Conservation (phyloP, 2,329 filamentous ascomycete species). For the Ophiostoma triangulosporum region DNA sequence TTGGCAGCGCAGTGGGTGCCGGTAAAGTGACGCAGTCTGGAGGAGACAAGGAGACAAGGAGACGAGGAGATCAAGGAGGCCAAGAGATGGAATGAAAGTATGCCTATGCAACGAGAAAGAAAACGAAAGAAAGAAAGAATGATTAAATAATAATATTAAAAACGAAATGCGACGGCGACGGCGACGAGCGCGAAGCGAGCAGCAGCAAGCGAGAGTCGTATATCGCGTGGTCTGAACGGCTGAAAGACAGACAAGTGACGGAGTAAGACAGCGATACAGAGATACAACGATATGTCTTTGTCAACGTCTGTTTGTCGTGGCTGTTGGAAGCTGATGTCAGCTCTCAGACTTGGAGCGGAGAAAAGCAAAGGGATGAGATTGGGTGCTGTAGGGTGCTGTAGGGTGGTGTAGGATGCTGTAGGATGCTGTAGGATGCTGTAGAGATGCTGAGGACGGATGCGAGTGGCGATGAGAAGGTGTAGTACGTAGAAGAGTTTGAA, state of each 20-base stretch:
- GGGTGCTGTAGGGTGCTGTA: too few relatives aligned
- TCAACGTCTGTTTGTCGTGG: background rate
- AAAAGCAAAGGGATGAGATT: background rate
- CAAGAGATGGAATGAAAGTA: too few relatives aligned
- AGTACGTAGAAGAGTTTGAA: background rate
- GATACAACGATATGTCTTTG: background rate
- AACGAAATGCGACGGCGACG: background rate
- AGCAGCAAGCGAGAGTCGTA: background rate
- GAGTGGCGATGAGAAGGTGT: background rate
- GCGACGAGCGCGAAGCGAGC: background rate
- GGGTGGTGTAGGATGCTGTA: too few relatives aligned
- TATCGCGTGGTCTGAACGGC: background rate
- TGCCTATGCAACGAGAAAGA: too few relatives aligned
- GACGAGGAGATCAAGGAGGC: too few relatives aligned
- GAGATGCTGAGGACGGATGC: background rate
- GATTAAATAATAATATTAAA: too few relatives aligned
- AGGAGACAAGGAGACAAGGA: too few relatives aligned
- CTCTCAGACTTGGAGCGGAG: too few relatives aligned
- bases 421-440: too few relatives aligned
- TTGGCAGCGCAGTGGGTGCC: background rate
- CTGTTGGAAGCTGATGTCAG: background rate
- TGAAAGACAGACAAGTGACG: slow-evolving; percentile 1
- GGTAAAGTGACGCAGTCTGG: background rate
- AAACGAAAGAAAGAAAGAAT: too few relatives aligned
- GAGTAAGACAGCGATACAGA: slow-evolving; percentile 7